Percentiles rank a stretch among this genome's conserved stretches.
These are phyloP conservation scores for Ophiostoma sp. DNA, from an alignment of 2,329 filamentous ascomycete genomes.

Conservation along the genomic window DNA sequence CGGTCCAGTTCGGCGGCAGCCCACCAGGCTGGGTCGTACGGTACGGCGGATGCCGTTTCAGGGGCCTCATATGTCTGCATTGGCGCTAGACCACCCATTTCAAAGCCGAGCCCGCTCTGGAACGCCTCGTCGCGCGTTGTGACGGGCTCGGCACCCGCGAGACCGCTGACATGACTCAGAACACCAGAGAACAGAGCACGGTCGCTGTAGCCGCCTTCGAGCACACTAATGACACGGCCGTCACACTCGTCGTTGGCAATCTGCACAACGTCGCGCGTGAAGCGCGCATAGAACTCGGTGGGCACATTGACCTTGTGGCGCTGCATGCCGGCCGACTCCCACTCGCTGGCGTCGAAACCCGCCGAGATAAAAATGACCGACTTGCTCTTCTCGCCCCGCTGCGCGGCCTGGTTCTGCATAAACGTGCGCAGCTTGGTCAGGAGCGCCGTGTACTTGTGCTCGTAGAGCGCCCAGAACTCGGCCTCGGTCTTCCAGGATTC, in stretches of 20 bases:
- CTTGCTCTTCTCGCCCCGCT: conserved; percentile 41
- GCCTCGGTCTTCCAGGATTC: conserved; percentile 75
- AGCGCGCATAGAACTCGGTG: conserved; percentile 89
- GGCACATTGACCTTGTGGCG: conserved; percentile 92
- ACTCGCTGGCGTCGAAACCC: conserved; percentile 95
- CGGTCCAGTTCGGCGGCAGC: conserved; percentile 58
- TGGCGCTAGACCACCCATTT: conserved; percentile 43
- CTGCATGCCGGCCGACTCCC: conserved; percentile 90
- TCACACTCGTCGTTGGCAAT: conserved; percentile 75
- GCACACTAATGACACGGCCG: conserved; percentile 76
- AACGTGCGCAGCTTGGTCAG: conserved; percentile 77
- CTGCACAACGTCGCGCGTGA: conserved; percentile 77
- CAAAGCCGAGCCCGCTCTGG: conserved; percentile 46
- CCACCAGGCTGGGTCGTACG: conserved; percentile 71
- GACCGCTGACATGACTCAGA: conserved; percentile 80
- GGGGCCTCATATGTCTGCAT: background rate
- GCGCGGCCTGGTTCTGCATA: conserved; percentile 65
- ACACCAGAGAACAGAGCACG: conserved; percentile 83
- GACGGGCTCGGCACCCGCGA: conserved; percentile 53
- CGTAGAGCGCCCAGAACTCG: conserved; percentile 88
- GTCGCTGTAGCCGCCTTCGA: conserved; percentile 95
- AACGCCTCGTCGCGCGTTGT: conserved; percentile 35
- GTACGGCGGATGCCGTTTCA: conserved; percentile 2
- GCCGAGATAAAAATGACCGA: conserved; percentile 92
- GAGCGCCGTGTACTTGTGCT: conserved; percentile 67